A percentile compares a stretch with the other conserved stretches of the same genome.
phyloP scores from a whole-genome alignment of 495 filamentous ascomycete genomes.

The Glarea lozoyensis region DNA sequence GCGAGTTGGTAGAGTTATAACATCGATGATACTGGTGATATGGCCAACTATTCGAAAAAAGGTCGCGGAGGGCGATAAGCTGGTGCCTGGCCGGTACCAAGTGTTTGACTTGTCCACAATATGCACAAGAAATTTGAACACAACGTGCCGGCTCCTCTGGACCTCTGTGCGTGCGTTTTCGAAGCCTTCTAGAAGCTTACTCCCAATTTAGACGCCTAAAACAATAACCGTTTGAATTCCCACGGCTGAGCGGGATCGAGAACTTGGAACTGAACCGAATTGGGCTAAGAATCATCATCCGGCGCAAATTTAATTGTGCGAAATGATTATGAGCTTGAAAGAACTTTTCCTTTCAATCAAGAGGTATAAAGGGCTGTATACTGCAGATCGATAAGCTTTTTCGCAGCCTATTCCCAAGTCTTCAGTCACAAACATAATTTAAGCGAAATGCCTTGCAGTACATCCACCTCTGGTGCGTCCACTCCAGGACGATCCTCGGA shows the following conservation, averaged over 20 bases:
- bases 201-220: conserved; percentile 7
- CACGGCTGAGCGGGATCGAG: conserved; percentile 12
- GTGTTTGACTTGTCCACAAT: background rate
- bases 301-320: conserved; percentile 6
- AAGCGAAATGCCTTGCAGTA: conserved; percentile 10
- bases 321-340: conserved; percentile 9
- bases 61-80: too few relatives aligned
- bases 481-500: conserved; percentile 8
- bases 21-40: too few relatives aligned
- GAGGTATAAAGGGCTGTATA: conserved; percentile 7
- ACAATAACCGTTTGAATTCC: conserved; percentile 5
- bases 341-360: background rate
- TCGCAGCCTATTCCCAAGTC: conserved; percentile 1
- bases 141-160: conserved; percentile 2
- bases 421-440: background rate
- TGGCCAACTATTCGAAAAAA: too few relatives aligned
- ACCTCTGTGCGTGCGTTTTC: conserved; percentile 2
- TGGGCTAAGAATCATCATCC: conserved; percentile 4
- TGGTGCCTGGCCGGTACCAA: too few relatives aligned
- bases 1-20: too few relatives aligned
- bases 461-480: conserved; percentile 4
- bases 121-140: background rate
- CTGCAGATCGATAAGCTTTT: background rate
- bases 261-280: conserved; percentile 4
- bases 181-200: conserved; percentile 8